Conservation (phyloP, 176 grass and related monocot genomes). For the Lolium multiflorum region DNA sequence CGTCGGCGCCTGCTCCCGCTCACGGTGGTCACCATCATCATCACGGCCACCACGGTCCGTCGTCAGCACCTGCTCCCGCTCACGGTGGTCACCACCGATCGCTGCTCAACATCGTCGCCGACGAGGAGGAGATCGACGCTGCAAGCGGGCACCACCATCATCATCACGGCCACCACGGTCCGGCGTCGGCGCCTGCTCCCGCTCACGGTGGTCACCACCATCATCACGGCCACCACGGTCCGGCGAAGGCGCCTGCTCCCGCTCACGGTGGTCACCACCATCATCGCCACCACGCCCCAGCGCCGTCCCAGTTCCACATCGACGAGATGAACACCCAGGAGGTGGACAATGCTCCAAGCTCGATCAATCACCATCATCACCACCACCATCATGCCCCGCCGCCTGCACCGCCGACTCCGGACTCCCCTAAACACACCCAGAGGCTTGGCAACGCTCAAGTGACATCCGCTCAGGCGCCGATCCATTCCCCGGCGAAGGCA, state of each 20-base stretch:
- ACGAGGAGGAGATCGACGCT: too few species aligned
- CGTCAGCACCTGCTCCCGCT: neutral
- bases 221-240: neutral
- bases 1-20: neutral
- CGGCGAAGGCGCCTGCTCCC: neutral
- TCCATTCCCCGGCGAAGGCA: neutral
- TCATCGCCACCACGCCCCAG: neutral
- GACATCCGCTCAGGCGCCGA: neutral
- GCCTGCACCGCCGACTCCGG: slow-evolving; percentile 1
- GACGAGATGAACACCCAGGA: neutral
- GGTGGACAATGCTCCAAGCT: neutral
- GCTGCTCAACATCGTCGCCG: too few species aligned
- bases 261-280: neutral
- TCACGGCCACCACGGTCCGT: neutral
- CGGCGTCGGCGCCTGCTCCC: neutral
- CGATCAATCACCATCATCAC: neutral
- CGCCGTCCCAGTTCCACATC: neutral
- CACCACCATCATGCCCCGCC: neutral
- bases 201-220: neutral
- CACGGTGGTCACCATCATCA: neutral
- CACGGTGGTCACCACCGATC: slow-evolving; percentile 1
- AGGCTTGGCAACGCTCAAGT: neutral
- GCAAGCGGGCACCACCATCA: neutral
- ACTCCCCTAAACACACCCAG: neutral
- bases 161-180: neutral